Conservation (phyloP, 306 rosid species). For the Casuarina glauca region DNA sequence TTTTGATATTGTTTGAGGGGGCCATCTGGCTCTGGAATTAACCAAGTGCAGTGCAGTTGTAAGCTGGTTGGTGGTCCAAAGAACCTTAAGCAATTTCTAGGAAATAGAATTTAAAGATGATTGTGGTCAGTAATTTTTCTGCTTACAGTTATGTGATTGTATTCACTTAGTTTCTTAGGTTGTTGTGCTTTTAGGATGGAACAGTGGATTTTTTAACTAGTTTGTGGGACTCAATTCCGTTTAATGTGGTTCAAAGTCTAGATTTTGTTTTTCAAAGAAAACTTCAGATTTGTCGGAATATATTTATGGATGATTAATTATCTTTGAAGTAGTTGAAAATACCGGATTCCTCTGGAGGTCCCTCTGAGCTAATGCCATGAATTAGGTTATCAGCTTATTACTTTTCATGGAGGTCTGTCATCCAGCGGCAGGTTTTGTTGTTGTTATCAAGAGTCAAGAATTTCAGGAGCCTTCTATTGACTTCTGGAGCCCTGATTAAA, state of each 20-base stretch:
- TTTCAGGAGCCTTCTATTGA: slow-evolving; percentile 3
- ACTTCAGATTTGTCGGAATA: background rate
- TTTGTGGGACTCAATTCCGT: background rate
- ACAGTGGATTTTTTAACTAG: background rate
- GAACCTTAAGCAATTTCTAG: too few species aligned
- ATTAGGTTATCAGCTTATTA: slow-evolving; percentile 8
- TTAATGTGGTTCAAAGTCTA: background rate
- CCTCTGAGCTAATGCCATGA: background rate
- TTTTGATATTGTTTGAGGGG: background rate
- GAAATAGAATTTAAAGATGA: background rate
- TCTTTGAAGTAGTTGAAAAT: background rate
- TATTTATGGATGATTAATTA: background rate
- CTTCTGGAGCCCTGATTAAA: slow-evolving; percentile 1
- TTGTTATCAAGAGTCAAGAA: background rate
- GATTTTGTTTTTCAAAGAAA: background rate
- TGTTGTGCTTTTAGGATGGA: background rate
- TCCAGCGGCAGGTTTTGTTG: background rate
- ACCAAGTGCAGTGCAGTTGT: background rate
- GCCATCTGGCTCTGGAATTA: background rate
- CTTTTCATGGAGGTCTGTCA: background rate
- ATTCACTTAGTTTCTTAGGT: background rate
- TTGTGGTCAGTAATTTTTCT: background rate
- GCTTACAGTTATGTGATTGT: background rate
- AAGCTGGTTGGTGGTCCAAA: background rate
- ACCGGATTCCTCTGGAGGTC: background rate